Evolutionary conservation across 1,284 basidiomycete species (phyloP).

Genomic region (Schizophyllum amplum): DNA sequence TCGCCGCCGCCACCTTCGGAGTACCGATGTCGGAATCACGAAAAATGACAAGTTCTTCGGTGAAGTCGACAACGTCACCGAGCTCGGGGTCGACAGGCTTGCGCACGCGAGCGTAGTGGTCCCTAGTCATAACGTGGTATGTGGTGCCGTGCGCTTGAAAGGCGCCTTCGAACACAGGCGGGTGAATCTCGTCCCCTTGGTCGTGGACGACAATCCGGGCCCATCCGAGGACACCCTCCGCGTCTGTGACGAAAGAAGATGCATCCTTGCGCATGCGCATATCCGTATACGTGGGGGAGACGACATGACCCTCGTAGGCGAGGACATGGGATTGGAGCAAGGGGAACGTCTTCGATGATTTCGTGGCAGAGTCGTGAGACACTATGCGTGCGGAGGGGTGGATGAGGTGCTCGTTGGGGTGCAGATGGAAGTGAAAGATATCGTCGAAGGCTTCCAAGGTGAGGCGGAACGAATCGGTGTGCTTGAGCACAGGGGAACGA

Average conservation of each 20-base stretch:
- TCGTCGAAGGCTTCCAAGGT: conserved; percentile 57
- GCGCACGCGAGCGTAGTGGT: conserved; percentile 61
- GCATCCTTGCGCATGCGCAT: conserved; percentile 54
- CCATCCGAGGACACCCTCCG: conserved; percentile 47
- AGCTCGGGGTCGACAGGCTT: conserved; percentile 45
- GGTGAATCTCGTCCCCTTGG: conserved; percentile 41
- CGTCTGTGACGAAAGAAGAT: conserved; percentile 16
- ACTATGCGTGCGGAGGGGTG: conserved; percentile 70
- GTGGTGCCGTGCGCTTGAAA: conserved; percentile 62
- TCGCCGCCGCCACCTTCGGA: conserved; percentile 12
- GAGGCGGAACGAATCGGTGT: conserved; percentile 60
- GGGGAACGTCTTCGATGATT: conserved; percentile 40
- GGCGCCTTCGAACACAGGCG: conserved; percentile 67
- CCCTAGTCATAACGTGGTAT: conserved; percentile 70
- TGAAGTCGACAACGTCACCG: conserved; percentile 26
- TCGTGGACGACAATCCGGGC: conserved; percentile 66
- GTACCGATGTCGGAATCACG: conserved; percentile 54
- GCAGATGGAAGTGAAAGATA: conserved; percentile 58
- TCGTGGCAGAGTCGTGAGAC: conserved; percentile 37
- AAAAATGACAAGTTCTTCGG: conserved; percentile 63
- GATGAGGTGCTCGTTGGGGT: conserved; percentile 68
- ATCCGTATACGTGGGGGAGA: conserved; percentile 40
- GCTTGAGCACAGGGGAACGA: conserved; percentile 36
- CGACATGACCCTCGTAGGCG: conserved; percentile 65
- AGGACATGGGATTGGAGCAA: conserved; percentile 47